A percentile compares a stretch with the other conserved stretches of the same genome.
These are phyloP conservation scores for Pichia exigua DNA, from an alignment of 805 yeast species.

Conservation along the genomic window DNA sequence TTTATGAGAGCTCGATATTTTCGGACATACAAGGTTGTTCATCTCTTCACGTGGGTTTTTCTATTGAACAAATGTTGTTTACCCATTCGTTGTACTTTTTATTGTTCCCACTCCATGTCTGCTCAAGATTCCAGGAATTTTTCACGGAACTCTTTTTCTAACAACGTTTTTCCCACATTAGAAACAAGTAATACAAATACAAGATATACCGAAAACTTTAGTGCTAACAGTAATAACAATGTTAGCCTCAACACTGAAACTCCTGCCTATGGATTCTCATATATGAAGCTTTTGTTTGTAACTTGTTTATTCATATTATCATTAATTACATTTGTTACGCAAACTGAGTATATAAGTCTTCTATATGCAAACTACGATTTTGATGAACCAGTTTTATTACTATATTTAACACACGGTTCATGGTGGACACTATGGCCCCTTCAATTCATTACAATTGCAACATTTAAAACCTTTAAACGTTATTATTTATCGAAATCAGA, in stretches of 20 bases:
- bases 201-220: neutral
- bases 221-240: neutral
- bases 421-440: constrained; percentile 71
- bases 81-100: constrained; percentile 21
- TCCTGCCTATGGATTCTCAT: constrained; percentile 23
- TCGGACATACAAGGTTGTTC: too few relatives aligned
- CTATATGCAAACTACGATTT: constrained; percentile 49
- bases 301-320: constrained; percentile 40
- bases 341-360: constrained; percentile 73
- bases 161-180: neutral
- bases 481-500: constrained; percentile 15
- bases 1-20: too few relatives aligned
- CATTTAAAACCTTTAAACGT: constrained; percentile 35
- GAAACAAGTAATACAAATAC: neutral
- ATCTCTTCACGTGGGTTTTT: too few relatives aligned
- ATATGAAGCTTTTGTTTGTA: constrained; percentile 37
- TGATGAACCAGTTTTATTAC: constrained; percentile 59
- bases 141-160: neutral
- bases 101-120: neutral
- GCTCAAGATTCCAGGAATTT: neutral
- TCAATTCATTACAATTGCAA: constrained; percentile 46
- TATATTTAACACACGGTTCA: constrained; percentile 67
- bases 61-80: too few relatives aligned
- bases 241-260: neutral
- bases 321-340: constrained; percentile 58